Percentiles rank a stretch among this genome's conserved stretches.
Conservation (phyloP, 345 rosid species). For the Aquilaria sinensis region DNA sequence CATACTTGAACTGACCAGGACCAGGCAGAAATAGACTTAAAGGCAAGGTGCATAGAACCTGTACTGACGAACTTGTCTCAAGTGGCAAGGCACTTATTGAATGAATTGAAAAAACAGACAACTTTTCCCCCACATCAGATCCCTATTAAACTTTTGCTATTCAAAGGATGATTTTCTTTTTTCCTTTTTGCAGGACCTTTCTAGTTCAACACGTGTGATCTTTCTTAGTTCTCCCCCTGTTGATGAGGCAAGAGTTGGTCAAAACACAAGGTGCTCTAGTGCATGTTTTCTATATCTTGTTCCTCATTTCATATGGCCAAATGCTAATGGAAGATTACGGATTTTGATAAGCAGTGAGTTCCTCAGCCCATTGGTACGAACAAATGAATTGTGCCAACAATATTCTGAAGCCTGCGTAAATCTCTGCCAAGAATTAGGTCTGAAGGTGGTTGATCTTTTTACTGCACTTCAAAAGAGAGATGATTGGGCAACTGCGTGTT, state of each 20-base stretch:
- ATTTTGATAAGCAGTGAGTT: constrained; percentile 38
- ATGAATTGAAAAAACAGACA: too few species aligned
- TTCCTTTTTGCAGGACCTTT: constrained; percentile 57
- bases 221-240: constrained; percentile 88
- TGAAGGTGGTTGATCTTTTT: constrained; percentile 74
- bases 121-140: too few species aligned
- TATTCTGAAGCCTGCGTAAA: constrained; percentile 83
- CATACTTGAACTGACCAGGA: too few species aligned
- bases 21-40: too few species aligned
- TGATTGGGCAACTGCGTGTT: constrained; percentile 63
- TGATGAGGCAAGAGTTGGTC: constrained; percentile 61
- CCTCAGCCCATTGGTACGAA: constrained; percentile 72
- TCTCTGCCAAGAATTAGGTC: constrained; percentile 63
- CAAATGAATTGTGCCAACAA: constrained; percentile 71
- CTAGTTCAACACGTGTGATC: constrained; percentile 52
- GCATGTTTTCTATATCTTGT: constrained; percentile 5
- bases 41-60: too few species aligned
- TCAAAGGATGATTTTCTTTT: background rate
- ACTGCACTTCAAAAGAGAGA: constrained; percentile 55
- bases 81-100: too few species aligned
- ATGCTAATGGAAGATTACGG: constrained; percentile 1
- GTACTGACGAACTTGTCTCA: too few species aligned
- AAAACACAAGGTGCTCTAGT: constrained; percentile 48
- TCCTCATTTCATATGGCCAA: background rate
- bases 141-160: too few species aligned